A percentile compares a stretch with the other conserved stretches of the same genome.
Conservation (phyloP, 1,284 basidiomycete species). For the Ceratobasidium papillatum region DNA sequence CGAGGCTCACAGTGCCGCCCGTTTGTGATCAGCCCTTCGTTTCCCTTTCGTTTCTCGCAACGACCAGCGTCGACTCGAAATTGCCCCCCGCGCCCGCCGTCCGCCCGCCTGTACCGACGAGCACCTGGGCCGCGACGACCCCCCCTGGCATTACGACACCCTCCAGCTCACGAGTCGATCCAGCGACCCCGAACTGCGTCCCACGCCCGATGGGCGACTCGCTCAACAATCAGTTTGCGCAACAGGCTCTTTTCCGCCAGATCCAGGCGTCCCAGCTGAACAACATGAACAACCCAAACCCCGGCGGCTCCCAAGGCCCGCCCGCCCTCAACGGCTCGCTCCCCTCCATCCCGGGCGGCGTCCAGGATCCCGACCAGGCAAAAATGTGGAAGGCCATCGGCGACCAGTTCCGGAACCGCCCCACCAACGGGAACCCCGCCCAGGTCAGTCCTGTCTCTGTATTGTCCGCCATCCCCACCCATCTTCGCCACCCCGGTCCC, state of each 20-base stretch:
- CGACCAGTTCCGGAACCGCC: constrained; percentile 27
- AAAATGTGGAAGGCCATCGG: constrained; percentile 35
- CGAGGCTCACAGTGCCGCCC: neutral
- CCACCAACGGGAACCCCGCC: neutral
- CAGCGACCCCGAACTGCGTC: neutral
- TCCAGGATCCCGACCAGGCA: constrained; percentile 34
- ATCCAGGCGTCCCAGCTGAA: neutral
- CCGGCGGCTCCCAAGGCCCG: neutral
- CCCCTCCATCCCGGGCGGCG: constrained; percentile 37
- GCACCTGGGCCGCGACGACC: neutral
- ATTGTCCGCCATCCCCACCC: no score
- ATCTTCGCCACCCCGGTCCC: neutral
- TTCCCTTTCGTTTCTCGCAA: constrained; percentile 26
- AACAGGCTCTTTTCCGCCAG: constrained; percentile 31
- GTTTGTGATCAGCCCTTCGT: constrained; percentile 36
- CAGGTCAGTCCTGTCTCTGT: neutral
- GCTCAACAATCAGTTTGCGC: constrained; percentile 26
- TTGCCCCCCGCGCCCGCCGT: constrained; percentile 3
- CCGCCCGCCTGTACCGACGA: neutral
- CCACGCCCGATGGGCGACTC: constrained; percentile 38
- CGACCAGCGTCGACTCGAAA: constrained; percentile 4
- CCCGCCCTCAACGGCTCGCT: constrained; percentile 3
- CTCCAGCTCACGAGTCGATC: neutral
- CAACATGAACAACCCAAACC: constrained; percentile 18
- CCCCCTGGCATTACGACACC: neutral